phyloP scores from a whole-genome alignment of 805 yeast species.

The Maudiozyma bulderi region DNA sequence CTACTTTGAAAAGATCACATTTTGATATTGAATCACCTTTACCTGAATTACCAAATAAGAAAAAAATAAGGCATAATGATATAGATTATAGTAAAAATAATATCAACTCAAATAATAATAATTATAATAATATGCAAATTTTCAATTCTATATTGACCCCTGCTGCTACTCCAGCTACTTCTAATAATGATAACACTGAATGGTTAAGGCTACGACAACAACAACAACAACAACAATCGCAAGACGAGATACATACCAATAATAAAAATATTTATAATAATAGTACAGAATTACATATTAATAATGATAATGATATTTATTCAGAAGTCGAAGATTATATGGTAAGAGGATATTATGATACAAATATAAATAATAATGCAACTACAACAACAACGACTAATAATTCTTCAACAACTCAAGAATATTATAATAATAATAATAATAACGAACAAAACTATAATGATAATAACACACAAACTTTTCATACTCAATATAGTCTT shows the following conservation, averaged over 20 bases:
- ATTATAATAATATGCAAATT: background rate
- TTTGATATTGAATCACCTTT: slow-evolving; percentile 7
- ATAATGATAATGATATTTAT: slow-evolving; percentile 7
- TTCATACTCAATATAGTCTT: slow-evolving; percentile 11
- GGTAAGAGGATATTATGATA: slow-evolving; percentile 14
- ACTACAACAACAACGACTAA: background rate
- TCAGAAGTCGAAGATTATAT: slow-evolving; percentile 24
- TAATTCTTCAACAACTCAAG: background rate
- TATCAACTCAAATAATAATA: background rate
- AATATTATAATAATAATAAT: background rate
- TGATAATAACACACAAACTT: background rate
- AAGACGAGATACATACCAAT: background rate
- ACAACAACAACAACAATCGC: background rate
- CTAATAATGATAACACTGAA: background rate
- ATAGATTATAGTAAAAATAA: background rate
- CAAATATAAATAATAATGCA: slow-evolving; percentile 1
- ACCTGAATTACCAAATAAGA: slow-evolving; percentile 2
- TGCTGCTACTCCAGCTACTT: background rate
- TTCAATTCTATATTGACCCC: slow-evolving; percentile 1
- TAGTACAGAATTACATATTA: background rate
- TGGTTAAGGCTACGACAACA: background rate
- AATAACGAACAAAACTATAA: background rate
- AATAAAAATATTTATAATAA: slow-evolving; percentile 1
- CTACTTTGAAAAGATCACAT: background rate
- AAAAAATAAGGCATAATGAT: slow-evolving; percentile 1